These are phyloP conservation scores for Mitragyna speciosa DNA, from an alignment of 257 asterid genomes.

Conservation along the genomic window DNA sequence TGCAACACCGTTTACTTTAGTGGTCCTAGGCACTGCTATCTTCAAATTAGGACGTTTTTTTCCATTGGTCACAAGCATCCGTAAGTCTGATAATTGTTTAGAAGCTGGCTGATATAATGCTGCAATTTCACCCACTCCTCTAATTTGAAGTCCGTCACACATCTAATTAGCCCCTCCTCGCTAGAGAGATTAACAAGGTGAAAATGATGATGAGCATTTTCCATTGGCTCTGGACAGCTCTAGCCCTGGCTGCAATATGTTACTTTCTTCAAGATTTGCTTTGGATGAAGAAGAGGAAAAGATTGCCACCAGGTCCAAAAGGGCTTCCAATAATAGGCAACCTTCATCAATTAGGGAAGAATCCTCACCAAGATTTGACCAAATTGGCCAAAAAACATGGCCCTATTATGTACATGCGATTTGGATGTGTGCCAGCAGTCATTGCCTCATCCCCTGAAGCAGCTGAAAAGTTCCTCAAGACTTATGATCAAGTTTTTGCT, in stretches of 20 bases:
- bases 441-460: constrained; percentile 22
- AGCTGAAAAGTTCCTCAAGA: constrained; percentile 23
- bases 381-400: constrained; percentile 31
- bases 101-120: no score
- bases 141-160: no score
- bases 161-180: no score
- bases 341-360: constrained; percentile 26
- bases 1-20: no score
- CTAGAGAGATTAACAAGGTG: background rate
- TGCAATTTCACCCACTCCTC: no score
- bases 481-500: constrained; percentile 24
- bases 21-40: no score
- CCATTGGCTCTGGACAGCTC: constrained; percentile 10
- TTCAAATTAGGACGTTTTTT: no score
- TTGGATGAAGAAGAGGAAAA: constrained; percentile 5
- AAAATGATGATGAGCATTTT: background rate
- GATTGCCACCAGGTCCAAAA: constrained; percentile 33
- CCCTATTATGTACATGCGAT: constrained; percentile 24
- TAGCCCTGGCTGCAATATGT: background rate
- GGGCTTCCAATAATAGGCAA: constrained; percentile 29
- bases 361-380: constrained; percentile 20
- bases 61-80: no score
- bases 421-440: constrained; percentile 27
- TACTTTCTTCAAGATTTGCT: constrained; percentile 1
- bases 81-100: no score